Evolutionary conservation across 176 grass and related monocot genomes (phyloP), one percentile per base, ranked within the genome.

Genomic region (Eragrostis curvula): DNA sequence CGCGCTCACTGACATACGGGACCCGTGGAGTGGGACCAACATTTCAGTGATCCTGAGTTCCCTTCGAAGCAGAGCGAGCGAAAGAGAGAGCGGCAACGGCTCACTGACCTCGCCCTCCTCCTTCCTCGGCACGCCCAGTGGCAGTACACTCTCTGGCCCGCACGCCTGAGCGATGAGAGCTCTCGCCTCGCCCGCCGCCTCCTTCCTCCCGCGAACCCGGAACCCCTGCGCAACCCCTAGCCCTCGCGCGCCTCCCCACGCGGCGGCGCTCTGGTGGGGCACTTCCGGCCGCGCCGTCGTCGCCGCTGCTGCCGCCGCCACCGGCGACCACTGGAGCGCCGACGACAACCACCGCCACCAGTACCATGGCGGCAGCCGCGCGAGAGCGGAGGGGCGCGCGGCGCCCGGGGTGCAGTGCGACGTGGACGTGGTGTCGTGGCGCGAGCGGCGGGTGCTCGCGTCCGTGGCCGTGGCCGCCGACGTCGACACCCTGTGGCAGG

Each of bases 351-450:
- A 70, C 70, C 48, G 21, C 10, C 85, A 14, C 44, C 27, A 42
- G 44, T 16, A 36, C 65, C 17, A 62, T n/a, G 76, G 66, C 8
- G 53, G 79, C 13, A 42, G 72, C 0, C 17, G 76, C 24, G 48
- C 52, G 46, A 11, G 17, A 10, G 21, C 25, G 1, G 83, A 63
- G 32, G 17, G 55, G 8, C 40, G 60, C 80, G 60, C 75, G 81
- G 76, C 71, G 0, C 71, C 56, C 14, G 36, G 43, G 28, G 90
- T 95, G 78, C 83, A 83, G 62, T 94, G 95, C 90, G 92, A 94
- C 71, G 90, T 97, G 83, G 90, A 94, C 70, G 90, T 98, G 36
- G 85, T 98, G 73, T 98, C 95, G 44, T 98, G 95, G 95, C 95
- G 92, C 23, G 95, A 98, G 92, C 86, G 90, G 41, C 84, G 89